Evolutionary conservation across 768 basidiomycete genomes (phyloP), one percentile per base, ranked within the genome.

Genomic region (Amanita phalloides): DNA sequence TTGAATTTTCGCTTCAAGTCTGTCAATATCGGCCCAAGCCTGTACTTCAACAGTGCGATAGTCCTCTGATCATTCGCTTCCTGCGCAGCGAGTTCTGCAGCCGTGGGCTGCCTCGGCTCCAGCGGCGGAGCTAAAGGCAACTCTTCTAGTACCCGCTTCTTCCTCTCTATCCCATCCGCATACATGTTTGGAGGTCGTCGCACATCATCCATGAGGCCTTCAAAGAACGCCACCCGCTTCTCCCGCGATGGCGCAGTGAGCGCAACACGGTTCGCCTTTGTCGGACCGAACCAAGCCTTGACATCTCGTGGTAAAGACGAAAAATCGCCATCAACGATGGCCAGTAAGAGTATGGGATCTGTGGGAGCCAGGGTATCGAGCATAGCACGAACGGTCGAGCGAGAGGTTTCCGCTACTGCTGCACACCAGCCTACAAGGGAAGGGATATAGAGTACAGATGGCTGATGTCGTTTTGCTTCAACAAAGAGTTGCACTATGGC

Each of bases 381-480:
- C 79, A 97, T 85, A 1, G 93, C 82, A 39, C 84, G 84, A 32
- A 97, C 79, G 0, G 92, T 95, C 2, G 85, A 77, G 8, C 92
- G 77, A 0, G 91, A 77, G 0, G 86, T 84, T 58, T 97, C 93
- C 0, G 86, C 78, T 21, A 98, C 79, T 2, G 91, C 82, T 0
- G 82, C 72, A 56, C 86, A 87, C 93, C 94, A 98, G 0, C 84
- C 78, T 1, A 80, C 60, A 5, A 99, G 77, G 1, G 90, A 88
- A 0, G 95, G 95, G 28, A 99, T 90, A 65, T 94, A 98, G 45
- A 99, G 79, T 35, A 98, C 85, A 0, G 92, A 93, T 0, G 96
- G 96, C 59, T 95, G 93, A 63, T 96, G 90, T 25, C 95, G 83
- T 63, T 97, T 98, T 0, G 95, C 96, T 65, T 99, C 96, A 20